Base-by-base conservation (phyloP, 768 basidiomycete species). In the Auricularia cornea region DNA sequence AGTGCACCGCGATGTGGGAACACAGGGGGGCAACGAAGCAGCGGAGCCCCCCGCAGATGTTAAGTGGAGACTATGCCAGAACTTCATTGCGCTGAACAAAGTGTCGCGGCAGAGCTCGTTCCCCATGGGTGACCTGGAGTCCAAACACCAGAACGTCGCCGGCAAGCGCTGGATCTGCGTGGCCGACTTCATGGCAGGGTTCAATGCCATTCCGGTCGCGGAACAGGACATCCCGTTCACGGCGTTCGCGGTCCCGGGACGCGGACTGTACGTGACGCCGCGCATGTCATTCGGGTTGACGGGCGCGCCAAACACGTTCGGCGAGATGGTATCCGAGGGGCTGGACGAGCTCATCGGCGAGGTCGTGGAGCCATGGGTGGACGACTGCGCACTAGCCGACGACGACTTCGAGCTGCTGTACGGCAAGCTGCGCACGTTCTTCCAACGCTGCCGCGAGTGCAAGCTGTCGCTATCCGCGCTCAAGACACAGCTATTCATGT, bases 231-330 rank as follows among this genome's bases (percentile, higher is more conserved):
- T 52, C 14, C 72, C 70, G 0, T 75, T 73, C 48, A 66, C 76
- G 0, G 68, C 66, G 3, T 78, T 81, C 63, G 78, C 76, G 38
- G 70, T 78, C 0, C 72, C 73, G 61, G 78, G 77, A 0, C n/a
- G 67, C 1, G 80, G 80, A 0, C 78, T 74, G 57, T 77, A 74
- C 52, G 60, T 63, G 8, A 79, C 77, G 48, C 44, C 60, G 1
- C 32, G 70, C 0, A 78, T 81, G 75, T 79, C 77, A 0, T 79
- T 81, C 63, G 79, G 80, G 0, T 54, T 79, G 0, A 76, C 73
- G 0, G 79, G 76, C 0, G 75, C 76, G 1, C 79, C 78, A 8
- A 70, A 76, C 0, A 71, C 69, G 4, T 79, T 78, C 60, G 69
- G 66, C 2, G 28, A 74, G 5, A 68, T 35, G 33, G 33, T 35